These are phyloP conservation scores for Sugiyamaella castrensis DNA, from an alignment of 1,139 yeast species.

Conservation along the genomic window DNA sequence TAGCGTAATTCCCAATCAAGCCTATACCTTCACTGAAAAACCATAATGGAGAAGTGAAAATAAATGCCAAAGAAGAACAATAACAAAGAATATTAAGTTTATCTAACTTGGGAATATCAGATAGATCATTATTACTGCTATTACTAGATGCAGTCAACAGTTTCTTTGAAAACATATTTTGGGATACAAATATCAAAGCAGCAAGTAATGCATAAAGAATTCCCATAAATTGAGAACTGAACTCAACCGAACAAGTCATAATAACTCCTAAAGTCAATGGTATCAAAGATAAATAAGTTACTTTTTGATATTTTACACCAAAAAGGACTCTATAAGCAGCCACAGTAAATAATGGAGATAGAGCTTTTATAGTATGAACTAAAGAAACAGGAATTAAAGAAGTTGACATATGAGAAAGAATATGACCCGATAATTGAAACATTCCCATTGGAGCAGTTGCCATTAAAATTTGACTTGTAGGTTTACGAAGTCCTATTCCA, in stretches of 20 bases:
- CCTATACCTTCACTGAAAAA: conserved; percentile 55
- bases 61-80: conserved; percentile 79
- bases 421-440: conserved; percentile 88
- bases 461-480: conserved; percentile 52
- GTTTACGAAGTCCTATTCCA: conserved; percentile 41
- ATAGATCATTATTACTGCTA: conserved; percentile 15
- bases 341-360: conserved; percentile 88
- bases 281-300: conserved; percentile 71
- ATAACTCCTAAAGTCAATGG: conserved; percentile 83
- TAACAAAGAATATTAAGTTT: conserved; percentile 79
- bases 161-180: conserved; percentile 85
- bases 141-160: conserved; percentile 51
- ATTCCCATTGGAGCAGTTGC: conserved; percentile 90
- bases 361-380: conserved; percentile 88
- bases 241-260: conserved; percentile 61
- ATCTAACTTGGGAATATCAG: conserved; percentile 54
- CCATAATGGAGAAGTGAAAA: conserved; percentile 76
- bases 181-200: conserved; percentile 83
- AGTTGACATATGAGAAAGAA: conserved; percentile 86
- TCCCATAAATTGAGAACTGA: conserved; percentile 54
- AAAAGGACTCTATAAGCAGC: conserved; percentile 65
- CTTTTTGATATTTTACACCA: conserved; percentile 51
- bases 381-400: conserved; percentile 83
- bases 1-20: conserved; percentile 23
- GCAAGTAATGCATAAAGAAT: conserved; percentile 72